These are phyloP conservation scores for Lentinula lateritia DNA, from an alignment of 768 basidiomycete species.

Conservation along the genomic window DNA sequence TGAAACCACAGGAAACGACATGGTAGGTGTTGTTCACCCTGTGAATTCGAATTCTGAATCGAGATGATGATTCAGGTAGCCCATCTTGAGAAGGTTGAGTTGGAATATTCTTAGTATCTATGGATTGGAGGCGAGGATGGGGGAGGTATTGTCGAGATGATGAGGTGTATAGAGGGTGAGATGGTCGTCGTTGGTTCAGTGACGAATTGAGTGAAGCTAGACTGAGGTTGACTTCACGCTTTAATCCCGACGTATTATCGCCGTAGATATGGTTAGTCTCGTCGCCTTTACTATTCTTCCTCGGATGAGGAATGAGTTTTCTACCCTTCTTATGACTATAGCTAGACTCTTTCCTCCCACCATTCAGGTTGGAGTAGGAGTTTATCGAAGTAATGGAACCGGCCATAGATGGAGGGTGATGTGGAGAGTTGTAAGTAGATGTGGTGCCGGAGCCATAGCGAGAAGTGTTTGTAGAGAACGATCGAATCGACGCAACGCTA, in stretches of 20 bases:
- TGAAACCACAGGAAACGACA: conserved; percentile 56
- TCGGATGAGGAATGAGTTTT: not conserved
- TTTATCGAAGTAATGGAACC: not conserved
- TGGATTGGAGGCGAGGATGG: not conserved
- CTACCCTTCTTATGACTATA: not conserved
- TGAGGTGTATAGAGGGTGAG: not conserved
- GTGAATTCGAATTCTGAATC: conserved; percentile 71
- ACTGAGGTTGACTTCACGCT: not conserved
- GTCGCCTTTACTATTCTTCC: not conserved
- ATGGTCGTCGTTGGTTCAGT: not conserved
- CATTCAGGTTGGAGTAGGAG: not conserved
- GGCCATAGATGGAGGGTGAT: not conserved
- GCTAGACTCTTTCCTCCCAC: not conserved
- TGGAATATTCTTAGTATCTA: not conserved
- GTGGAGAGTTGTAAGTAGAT: not conserved
- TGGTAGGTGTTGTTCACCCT: conserved; percentile 69
- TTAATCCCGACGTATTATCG: not conserved
- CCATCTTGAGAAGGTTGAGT: not conserved
- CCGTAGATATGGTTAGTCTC: not conserved
- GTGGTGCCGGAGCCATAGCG: not conserved
- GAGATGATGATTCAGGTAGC: conserved; percentile 7
- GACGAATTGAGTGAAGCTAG: not conserved
- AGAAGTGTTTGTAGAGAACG: not conserved
- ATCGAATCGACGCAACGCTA: not conserved
- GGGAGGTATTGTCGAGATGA: not conserved